A percentile compares a stretch with the other conserved stretches of the same genome.
Evolutionary conservation across 495 filamentous ascomycete species (phyloP).

Genomic region (Cetradonia linearis): DNA sequence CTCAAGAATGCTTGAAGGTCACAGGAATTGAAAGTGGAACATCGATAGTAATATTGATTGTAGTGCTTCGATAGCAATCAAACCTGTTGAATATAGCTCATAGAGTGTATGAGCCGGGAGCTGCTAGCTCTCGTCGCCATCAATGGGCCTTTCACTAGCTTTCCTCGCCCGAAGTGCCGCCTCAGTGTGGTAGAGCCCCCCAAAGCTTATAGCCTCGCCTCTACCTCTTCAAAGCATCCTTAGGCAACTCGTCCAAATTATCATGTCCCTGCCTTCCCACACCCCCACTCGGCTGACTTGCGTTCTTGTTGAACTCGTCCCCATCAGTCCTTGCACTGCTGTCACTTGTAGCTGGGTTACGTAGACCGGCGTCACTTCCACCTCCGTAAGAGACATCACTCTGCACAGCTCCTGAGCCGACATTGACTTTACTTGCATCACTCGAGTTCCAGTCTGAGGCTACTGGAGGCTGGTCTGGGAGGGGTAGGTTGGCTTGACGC

Average conservation of each 20-base stretch:
- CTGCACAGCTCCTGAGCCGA: conserved; percentile 49
- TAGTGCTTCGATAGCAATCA: background rate
- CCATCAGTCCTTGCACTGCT: conserved; percentile 47
- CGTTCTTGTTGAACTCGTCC: conserved; percentile 32
- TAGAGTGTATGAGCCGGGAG: too few species aligned
- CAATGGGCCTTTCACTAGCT: background rate
- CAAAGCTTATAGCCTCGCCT: background rate
- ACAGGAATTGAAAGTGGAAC: background rate
- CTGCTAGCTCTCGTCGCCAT: background rate
- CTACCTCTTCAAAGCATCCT: conserved; percentile 39
- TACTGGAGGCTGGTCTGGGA: conserved; percentile 65
- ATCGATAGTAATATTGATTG: background rate
- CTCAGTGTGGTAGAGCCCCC: background rate
- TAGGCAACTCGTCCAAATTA: conserved; percentile 38
- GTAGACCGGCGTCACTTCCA: conserved; percentile 40
- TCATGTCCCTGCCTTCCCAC: conserved; percentile 50
- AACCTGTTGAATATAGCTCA: background rate
- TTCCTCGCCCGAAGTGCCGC: background rate
- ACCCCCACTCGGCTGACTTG: conserved; percentile 28
- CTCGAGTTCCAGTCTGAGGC: conserved; percentile 67
- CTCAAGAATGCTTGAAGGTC: background rate
- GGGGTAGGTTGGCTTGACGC: conserved; percentile 58
- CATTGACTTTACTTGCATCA: conserved; percentile 56
- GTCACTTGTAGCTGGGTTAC: conserved; percentile 51
- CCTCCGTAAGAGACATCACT: conserved; percentile 45